Evolutionary conservation across 2,329 filamentous ascomycete species (phyloP).

Genomic region (Sphaerulina vaccinii): DNA sequence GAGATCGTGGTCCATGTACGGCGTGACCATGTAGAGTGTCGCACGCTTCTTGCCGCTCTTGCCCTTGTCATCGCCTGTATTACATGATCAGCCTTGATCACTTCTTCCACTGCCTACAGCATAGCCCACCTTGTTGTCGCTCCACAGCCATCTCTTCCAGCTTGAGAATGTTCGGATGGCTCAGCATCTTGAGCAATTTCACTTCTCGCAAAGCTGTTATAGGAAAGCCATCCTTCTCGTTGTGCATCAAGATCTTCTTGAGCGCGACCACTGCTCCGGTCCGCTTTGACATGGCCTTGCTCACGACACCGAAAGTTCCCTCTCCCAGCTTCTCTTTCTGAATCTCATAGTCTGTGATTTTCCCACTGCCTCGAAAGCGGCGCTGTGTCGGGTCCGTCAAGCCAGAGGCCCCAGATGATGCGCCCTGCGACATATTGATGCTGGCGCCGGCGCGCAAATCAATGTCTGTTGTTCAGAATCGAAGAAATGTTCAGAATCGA

Average conservation of each 20-base stretch:
- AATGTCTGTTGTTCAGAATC: not conserved
- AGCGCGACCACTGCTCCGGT: conserved; percentile 76
- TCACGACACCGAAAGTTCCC: conserved; percentile 94
- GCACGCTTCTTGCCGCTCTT: conserved; percentile 57
- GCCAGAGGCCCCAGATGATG: conserved; percentile 39
- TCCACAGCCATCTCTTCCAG: conserved; percentile 97
- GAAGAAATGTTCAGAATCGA: not conserved
- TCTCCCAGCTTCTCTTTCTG: conserved; percentile 78
- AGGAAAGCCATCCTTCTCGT: conserved; percentile 99
- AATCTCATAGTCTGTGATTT: conserved; percentile 76
- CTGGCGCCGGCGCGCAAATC: not conserved
- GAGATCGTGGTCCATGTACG: conserved; percentile 99
- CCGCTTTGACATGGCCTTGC: conserved; percentile 77
- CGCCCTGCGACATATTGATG: conserved; percentile 48
- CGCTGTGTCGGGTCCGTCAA: conserved; percentile 50
- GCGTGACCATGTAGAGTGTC: conserved; percentile 97
- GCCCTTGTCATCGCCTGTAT: conserved; percentile 34
- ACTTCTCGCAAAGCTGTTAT: conserved; percentile 97
- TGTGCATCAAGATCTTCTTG: conserved; percentile 99
- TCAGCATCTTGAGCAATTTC: conserved; percentile 93
- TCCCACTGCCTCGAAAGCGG: conserved; percentile 80
- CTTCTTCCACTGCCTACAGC: conserved; percentile 1
- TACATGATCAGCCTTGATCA: conserved; percentile 8
- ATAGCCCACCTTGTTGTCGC: conserved; percentile 69
- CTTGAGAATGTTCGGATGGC: conserved; percentile 80